Base-by-base conservation (phyloP, 441 rosid genomes). In the Gossypium trilobum region DNA sequence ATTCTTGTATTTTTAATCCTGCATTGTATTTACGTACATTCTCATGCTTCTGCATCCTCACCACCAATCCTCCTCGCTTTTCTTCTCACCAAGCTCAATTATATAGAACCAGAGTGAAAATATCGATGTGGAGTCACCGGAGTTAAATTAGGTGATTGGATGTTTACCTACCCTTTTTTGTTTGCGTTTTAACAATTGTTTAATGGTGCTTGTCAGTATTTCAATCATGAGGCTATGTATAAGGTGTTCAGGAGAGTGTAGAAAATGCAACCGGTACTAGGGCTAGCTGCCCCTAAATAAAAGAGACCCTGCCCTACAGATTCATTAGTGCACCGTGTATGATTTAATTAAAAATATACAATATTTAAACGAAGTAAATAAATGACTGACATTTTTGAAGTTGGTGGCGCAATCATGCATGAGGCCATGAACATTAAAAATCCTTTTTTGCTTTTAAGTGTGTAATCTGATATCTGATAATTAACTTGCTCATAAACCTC, bases 151-250 rank as follows among this genome's bases (percentile, higher is more conserved):
- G 22, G 5, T 29, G 29, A 70, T 61, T 65, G 56, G 66, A 80
- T 5, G 66, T 50, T 71, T 54, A 57, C 11, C 10, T 0, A 13
- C 14, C 48, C 23, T 61, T 33, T 16, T 1, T 59, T 60, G 13
- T 33, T 36, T 10, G 29, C 11, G 4, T 6, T 14, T 68, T 63
- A 25, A 22, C 13, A 7, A 11, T 33, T 55, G 33, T 11, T 46
- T 50, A 71, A 69, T 50, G 58, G 25, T 14, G 17, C 46, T 8
- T 70, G 85, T 72, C 86, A 82, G 83, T 25, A 13, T 19, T 74
- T 85, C 88, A 83, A 85, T 85, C 82, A 83, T 85, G 85, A 76
- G 85, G 70, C 78, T 77, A 68, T 77, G 76, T 60, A 76, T 57
- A 39, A 9, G 65, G 59, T 5, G 31, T n/a, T 46, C 10, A 23